Evolutionary conservation across 345 rosid species (phyloP).

Genomic region (Cardamine chenopodiifolia): DNA sequence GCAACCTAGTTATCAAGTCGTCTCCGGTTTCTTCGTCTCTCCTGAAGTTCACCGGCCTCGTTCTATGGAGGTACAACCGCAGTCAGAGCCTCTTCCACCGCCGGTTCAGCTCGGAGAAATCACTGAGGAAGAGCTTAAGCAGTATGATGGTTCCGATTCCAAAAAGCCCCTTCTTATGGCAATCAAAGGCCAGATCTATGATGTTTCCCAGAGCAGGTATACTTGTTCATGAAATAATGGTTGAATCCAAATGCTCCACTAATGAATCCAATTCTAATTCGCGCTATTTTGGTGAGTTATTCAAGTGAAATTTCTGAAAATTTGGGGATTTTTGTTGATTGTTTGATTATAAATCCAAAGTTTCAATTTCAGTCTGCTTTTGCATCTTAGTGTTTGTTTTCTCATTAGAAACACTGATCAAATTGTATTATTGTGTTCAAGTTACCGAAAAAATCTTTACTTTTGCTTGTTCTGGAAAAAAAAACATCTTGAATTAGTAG

Average conservation of each 20-base stretch:
- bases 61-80: slow-evolving; percentile 49
- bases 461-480: background rate
- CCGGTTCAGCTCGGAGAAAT: slow-evolving; percentile 97
- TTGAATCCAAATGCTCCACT: background rate
- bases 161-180: slow-evolving; percentile 96
- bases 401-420: background rate
- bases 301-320: background rate
- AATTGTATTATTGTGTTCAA: background rate
- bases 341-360: background rate
- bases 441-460: background rate
- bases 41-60: slow-evolving; percentile 48
- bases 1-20: too few species aligned
- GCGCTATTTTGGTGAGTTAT: background rate
- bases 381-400: background rate
- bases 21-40: slow-evolving; percentile 66
- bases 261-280: background rate
- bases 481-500: background rate
- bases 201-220: slow-evolving; percentile 96
- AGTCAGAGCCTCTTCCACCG: slow-evolving; percentile 83
- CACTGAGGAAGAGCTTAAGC: slow-evolving; percentile 78
- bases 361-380: background rate
- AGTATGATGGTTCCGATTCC: slow-evolving; percentile 78
- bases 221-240: background rate
- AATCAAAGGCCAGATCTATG: slow-evolving; percentile 98
- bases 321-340: background rate